Conservation (phyloP, 495 filamentous ascomycete genomes). For the Aspergillus nanangensis region DNA sequence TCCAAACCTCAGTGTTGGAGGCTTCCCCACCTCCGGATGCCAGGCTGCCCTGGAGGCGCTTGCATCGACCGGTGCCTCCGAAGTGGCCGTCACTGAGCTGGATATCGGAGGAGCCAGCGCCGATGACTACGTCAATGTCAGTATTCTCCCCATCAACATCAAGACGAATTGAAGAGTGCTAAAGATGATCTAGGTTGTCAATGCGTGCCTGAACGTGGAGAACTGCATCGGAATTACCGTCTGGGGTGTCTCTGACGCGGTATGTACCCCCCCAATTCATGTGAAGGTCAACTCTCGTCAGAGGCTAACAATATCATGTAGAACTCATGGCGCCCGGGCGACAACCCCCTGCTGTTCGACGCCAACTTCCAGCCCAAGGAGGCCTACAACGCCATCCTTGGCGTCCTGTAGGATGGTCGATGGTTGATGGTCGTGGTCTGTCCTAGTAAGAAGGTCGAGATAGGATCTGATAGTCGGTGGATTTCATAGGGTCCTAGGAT, state of each 20-base stretch:
- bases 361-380: slow-evolving; percentile 57
- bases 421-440: too few species aligned
- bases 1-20: slow-evolving; percentile 4
- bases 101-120: slow-evolving; percentile 57
- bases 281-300: too few species aligned
- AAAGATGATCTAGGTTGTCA: slow-evolving; percentile 37
- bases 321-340: slow-evolving; percentile 59
- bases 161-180: slow-evolving; percentile 1
- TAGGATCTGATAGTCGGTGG: background rate
- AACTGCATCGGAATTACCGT: slow-evolving; percentile 74
- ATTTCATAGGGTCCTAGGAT: background rate
- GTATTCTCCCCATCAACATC: background rate
- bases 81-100: slow-evolving; percentile 62
- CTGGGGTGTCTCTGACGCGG: slow-evolving; percentile 68
- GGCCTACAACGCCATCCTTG: slow-evolving; percentile 58
- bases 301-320: slow-evolving; percentile 12
- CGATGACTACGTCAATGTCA: slow-evolving; percentile 54
- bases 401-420: slow-evolving; percentile 11
- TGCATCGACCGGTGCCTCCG: slow-evolving; percentile 43
- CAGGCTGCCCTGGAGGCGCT: slow-evolving; percentile 51
- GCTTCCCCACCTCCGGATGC: slow-evolving; percentile 10
- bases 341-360: slow-evolving; percentile 62
- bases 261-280: slow-evolving; percentile 12
- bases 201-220: slow-evolving; percentile 57
- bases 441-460: background rate